Base-by-base conservation (phyloP, 192 early-diverging fungal species). In the Coemansia nantahalensis region DNA sequence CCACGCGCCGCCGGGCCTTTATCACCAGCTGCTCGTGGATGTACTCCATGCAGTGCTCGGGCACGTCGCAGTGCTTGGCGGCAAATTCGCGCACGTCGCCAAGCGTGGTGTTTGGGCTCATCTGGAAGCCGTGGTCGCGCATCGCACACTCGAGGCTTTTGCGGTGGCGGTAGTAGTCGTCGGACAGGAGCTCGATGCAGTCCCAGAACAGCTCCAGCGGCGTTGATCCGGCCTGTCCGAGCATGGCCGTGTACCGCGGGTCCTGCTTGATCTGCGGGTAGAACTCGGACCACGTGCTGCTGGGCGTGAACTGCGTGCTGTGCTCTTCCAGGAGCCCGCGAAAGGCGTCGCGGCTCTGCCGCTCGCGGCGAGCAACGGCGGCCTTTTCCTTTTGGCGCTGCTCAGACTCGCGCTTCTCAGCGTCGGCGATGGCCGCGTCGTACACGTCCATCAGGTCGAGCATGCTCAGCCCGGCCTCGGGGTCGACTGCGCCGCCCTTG, bases 161-260 rank as follows among this genome's bases (percentile, higher is more conserved):
- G 16, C 86, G 78, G 30, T 89, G 79, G 30, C 81, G 69, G 55
- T 89, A 82, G 14, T 86, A 75, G 13, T 78, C 64, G 24, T 95
- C 90, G 16, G 91, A 87, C 3, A 97, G 65, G 19, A 87, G 82
- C 48, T 91, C 84, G 12, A 95, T 61, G 5, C 85, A 51, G 62
- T 98, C 96, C 90, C 94, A 95, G 64, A 95, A 98, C 28, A 98
- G 54, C 38, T 98, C 96, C 28, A 93, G 59, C 1, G 96, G 94
- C 8, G 84, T 82, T 4, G 91, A 92, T 9, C 92, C 93, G 2
- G 83, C 68, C 57, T 90, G 84, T 0, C 90, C 90, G 4, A 98
- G 78, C 58, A 93, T 83, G 8, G 80, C 56, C 1, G 38, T 51
- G 47, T 90, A 95, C 16, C 87, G 71, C 15, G 65, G 47, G 51